Evolutionary conservation across 1,139 yeast genomes (phyloP).

Genomic region (Trichomonascaceae sp.): DNA sequence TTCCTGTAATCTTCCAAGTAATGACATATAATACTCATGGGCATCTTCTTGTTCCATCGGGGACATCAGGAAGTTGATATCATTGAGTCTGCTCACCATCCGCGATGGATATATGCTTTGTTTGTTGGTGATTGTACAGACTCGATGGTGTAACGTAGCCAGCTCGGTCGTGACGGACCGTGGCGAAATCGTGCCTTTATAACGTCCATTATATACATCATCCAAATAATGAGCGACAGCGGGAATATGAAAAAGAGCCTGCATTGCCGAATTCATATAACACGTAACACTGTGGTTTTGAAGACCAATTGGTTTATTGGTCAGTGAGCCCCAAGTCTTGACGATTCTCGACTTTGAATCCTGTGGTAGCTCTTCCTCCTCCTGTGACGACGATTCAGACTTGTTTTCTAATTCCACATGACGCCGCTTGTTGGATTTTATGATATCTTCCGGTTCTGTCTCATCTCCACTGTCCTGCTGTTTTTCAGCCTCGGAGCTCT

Average conservation of each 20-base stretch:
- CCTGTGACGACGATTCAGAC: not conserved
- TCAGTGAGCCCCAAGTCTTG: constrained; percentile 47
- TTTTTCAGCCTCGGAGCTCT: constrained; percentile 12
- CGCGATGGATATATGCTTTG: constrained; percentile 52
- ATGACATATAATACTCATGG: constrained; percentile 92
- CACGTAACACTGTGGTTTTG: constrained; percentile 93
- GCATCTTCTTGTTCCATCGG: constrained; percentile 98
- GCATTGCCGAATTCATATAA: constrained; percentile 92
- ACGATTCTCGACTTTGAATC: constrained; percentile 34
- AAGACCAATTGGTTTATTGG: constrained; percentile 62
- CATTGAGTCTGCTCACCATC: constrained; percentile 65
- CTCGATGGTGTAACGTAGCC: constrained; percentile 62
- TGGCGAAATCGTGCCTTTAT: constrained; percentile 36
- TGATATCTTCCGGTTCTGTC: not conserved
- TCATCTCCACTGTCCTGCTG: not conserved
- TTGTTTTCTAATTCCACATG: not conserved
- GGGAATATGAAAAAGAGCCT: constrained; percentile 83
- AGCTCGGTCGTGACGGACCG: constrained; percentile 64
- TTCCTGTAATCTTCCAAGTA: constrained; percentile 82
- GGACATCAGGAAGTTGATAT: constrained; percentile 92
- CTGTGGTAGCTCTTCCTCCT: not conserved
- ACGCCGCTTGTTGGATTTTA: not conserved
- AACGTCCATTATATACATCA: constrained; percentile 48
- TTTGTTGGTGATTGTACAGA: constrained; percentile 47
- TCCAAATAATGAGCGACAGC: constrained; percentile 78